A percentile compares a stretch with the other conserved stretches of the same genome.
These are phyloP conservation scores for Rhodotorula sp. DNA, from an alignment of 1,284 basidiomycete species.

Conservation along the genomic window DNA sequence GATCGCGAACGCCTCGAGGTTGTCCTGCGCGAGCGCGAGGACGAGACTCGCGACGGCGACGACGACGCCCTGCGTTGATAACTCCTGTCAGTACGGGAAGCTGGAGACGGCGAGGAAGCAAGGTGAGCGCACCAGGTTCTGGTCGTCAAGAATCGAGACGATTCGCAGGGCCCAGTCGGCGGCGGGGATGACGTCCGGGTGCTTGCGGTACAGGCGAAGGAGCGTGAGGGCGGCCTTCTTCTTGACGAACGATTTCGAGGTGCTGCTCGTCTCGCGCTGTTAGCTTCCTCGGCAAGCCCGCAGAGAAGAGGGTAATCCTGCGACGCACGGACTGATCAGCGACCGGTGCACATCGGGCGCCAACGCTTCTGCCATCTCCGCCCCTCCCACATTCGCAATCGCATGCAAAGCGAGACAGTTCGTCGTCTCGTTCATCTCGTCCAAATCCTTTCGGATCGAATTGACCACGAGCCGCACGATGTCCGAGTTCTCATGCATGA, in stretches of 20 bases:
- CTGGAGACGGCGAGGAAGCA: conserved; percentile 7
- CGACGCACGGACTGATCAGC: conserved; percentile 85
- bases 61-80: conserved; percentile 71
- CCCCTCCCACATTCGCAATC: conserved; percentile 95
- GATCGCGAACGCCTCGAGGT: conserved; percentile 81
- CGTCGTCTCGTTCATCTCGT: conserved; percentile 89
- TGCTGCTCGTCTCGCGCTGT: conserved; percentile 55
- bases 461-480: conserved; percentile 94
- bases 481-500: conserved; percentile 99
- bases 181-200: conserved; percentile 87
- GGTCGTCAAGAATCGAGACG: conserved; percentile 90
- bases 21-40: conserved; percentile 91
- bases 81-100: neutral
- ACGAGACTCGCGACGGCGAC: conserved; percentile 89
- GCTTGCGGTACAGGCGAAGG: conserved; percentile 89
- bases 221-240: conserved; percentile 97
- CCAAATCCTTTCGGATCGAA: conserved; percentile 94
- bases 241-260: conserved; percentile 91
- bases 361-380: conserved; percentile 96
- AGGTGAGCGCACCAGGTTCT: conserved; percentile 63
- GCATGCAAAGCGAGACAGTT: conserved; percentile 97
- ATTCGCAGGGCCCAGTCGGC: conserved; percentile 95
- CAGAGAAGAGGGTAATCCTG: neutral
- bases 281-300: neutral
- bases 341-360: conserved; percentile 89